phyloP scores from a whole-genome alignment of 2,329 filamentous ascomycete genomes.

The Exserohilum rostratum region DNA sequence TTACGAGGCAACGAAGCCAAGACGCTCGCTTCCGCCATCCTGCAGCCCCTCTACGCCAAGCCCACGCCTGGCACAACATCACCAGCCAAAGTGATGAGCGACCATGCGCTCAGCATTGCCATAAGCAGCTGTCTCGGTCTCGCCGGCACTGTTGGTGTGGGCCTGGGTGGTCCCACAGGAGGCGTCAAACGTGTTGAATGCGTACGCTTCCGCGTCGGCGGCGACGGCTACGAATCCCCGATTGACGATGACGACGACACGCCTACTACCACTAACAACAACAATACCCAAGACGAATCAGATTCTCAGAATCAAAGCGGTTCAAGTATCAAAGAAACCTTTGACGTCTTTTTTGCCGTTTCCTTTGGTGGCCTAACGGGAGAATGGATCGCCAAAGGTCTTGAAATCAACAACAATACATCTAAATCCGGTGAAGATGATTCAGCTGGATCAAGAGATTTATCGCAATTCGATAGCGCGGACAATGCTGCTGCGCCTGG shows the following conservation, averaged over 20 bases:
- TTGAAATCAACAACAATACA: slow-evolving; percentile 20
- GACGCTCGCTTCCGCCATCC: slow-evolving; percentile 53
- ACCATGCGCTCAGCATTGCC: slow-evolving; percentile 47
- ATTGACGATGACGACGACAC: slow-evolving; percentile 50
- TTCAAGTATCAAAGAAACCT: slow-evolving; percentile 46
- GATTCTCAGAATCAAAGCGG: slow-evolving; percentile 9
- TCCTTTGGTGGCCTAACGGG: slow-evolving; percentile 51
- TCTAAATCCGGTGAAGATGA: background rate
- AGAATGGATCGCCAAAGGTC: slow-evolving; percentile 51
- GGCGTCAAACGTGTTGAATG: slow-evolving; percentile 51
- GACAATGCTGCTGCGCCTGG: slow-evolving; percentile 21
- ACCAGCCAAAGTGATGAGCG: slow-evolving; percentile 40
- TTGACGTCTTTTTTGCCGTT: slow-evolving; percentile 53
- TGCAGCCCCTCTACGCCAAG: slow-evolving; percentile 47
- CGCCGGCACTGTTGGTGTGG: slow-evolving; percentile 45
- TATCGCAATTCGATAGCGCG: slow-evolving; percentile 16
- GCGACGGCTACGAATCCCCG: slow-evolving; percentile 49
- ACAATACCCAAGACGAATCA: background rate
- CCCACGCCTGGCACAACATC: slow-evolving; percentile 20
- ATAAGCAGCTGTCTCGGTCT: slow-evolving; percentile 53
- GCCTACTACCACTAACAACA: slow-evolving; percentile 4
- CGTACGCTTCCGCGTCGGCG: slow-evolving; percentile 49
- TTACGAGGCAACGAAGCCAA: slow-evolving; percentile 56
- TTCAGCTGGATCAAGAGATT: background rate
- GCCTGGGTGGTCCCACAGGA: slow-evolving; percentile 39